Base-by-base conservation (phyloP, 495 filamentous ascomycete species). In the Paragyromitra xinjiangensis region DNA sequence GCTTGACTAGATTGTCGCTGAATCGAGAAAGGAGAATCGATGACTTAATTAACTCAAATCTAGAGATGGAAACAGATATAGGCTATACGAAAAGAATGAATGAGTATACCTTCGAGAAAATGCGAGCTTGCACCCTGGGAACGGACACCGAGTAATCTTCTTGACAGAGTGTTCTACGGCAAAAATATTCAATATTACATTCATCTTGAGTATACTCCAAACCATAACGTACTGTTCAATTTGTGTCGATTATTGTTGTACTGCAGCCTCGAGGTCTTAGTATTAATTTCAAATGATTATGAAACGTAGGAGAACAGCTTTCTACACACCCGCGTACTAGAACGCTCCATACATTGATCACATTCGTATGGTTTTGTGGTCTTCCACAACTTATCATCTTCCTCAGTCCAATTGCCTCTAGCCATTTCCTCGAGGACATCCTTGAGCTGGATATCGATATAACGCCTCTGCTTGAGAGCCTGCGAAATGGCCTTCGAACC, bases 171-270 rank as follows among this genome's bases (percentile, higher is more conserved):
- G 77, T 48, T 78, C 77, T 79, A 7, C 14, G 19, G 66, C 53
- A 39, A 61, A 61, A 58, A 40, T 8, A 29, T 44, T 77, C 48
- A 77, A 70, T 45, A 65, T 51, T 61, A 45, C 51, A 53, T 66
- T 29, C n/a, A 37, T 12, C 39, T 40, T 34, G 22, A 0, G 22
- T 1, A 61, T 59, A 73, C 6, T 65, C 24, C 14, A n/a, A 56
- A 37, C 34, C n/a, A 72, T 53, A 26, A 56, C 79, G 16, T 69
- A 81, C 79, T 81, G 55, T 81, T 81, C 39, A 81, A 65, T 42
- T 81, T 81, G 37, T 81, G 79, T 9, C 79, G 73, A 39, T 81
- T 81, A 29, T 81, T 80, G 51, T 81, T 81, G 48, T 81, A 81
- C 79, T 81, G 34, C 3, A 45, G 39, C 56, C 29, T 34, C 14